These are phyloP conservation scores for Anethum foeniculum DNA, from an alignment of 140 eudicot species.

Conservation along the genomic window DNA sequence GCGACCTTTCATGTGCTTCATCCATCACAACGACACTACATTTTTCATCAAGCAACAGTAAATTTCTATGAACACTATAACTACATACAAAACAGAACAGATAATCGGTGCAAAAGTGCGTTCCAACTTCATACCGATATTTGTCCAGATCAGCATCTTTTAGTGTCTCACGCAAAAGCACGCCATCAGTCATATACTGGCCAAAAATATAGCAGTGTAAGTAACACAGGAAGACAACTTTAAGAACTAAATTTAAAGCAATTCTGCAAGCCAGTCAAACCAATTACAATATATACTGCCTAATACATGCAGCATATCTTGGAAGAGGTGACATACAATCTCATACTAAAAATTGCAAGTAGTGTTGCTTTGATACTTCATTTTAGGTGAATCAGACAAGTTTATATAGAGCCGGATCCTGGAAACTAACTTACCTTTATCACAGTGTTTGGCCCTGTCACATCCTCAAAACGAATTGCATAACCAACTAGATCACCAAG, in stretches of 20 bases:
- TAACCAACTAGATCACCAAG: slow-evolving; percentile 82
- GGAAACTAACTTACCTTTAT: slow-evolving; percentile 51
- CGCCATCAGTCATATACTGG: slow-evolving; percentile 99
- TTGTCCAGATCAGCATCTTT: slow-evolving; percentile 94
- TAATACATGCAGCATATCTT: background rate
- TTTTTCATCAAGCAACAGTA: background rate
- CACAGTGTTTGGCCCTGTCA: slow-evolving; percentile 75
- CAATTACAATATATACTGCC: background rate
- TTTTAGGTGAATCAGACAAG: background rate
- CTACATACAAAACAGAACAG: background rate
- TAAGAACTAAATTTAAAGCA: background rate
- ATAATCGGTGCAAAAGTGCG: background rate
- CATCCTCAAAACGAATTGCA: slow-evolving; percentile 96
- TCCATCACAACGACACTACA: slow-evolving; percentile 89
- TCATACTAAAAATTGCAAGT: background rate
- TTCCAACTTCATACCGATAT: slow-evolving; percentile 51
- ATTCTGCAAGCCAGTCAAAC: background rate
- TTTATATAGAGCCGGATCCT: background rate
- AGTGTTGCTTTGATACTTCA: background rate
- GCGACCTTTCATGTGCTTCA: slow-evolving; percentile 96
- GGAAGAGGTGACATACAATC: background rate
- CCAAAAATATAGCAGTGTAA: slow-evolving; percentile 11
- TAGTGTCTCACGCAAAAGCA: slow-evolving; percentile 82
- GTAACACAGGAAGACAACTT: background rate
- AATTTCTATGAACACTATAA: background rate